Evolutionary conservation across 2,329 filamentous ascomycete species (phyloP).

Genomic region (Colletotrichum euphorbiae): DNA sequence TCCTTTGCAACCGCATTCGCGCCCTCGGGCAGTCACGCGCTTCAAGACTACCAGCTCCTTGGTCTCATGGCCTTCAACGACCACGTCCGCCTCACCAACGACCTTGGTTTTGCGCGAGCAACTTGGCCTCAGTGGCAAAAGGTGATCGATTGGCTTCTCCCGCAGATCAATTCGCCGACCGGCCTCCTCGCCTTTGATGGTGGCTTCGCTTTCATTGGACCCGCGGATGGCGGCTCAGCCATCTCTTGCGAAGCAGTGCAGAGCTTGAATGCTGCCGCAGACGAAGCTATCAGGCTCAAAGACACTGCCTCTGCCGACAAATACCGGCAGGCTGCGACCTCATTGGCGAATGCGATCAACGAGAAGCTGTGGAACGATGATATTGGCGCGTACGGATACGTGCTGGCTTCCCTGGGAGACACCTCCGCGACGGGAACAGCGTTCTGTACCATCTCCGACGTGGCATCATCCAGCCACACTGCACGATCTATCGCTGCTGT

Average conservation of each 20-base stretch:
- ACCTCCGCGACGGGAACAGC: constrained; percentile 39
- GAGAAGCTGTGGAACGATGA: constrained; percentile 41
- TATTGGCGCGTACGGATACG: constrained; percentile 36
- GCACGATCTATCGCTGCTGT: constrained; percentile 34
- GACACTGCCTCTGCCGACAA: constrained; percentile 44
- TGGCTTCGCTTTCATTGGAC: constrained; percentile 38
- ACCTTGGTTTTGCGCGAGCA: constrained; percentile 33
- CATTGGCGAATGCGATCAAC: constrained; percentile 38
- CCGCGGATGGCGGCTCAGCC: constrained; percentile 34
- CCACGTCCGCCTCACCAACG: constrained; percentile 40
- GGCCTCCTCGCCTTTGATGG: constrained; percentile 36
- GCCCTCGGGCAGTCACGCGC: background rate
- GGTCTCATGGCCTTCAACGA: constrained; percentile 38
- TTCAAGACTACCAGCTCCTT: constrained; percentile 43
- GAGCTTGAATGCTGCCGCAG: constrained; percentile 26
- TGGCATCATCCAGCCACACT: constrained; percentile 28
- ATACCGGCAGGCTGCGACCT: constrained; percentile 39
- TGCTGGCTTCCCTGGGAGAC: constrained; percentile 5
- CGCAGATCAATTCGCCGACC: constrained; percentile 33
- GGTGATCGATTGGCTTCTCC: constrained; percentile 32
- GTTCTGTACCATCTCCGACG: constrained; percentile 42
- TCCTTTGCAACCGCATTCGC: constrained; percentile 7
- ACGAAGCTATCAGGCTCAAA: constrained; percentile 33
- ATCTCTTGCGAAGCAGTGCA: constrained; percentile 39
- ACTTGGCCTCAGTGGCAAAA: constrained; percentile 40